phyloP scores from a whole-genome alignment of 306 rosid species.

The Pterocarpus macrocarpus region DNA sequence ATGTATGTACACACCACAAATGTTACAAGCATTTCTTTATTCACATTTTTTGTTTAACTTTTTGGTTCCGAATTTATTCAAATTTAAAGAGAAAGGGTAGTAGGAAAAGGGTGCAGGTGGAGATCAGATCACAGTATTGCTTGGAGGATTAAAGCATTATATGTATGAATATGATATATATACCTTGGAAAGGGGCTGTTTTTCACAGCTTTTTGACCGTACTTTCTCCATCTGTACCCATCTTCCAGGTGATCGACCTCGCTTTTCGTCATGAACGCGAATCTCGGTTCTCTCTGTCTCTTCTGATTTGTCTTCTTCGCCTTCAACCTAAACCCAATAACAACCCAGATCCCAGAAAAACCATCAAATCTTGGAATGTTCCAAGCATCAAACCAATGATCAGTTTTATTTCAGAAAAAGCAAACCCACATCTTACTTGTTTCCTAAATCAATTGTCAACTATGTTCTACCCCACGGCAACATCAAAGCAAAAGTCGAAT shows the following conservation, averaged over 20 bases:
- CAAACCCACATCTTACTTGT: too few relatives aligned
- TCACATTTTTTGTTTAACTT: background rate
- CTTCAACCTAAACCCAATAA: slow-evolving; percentile 61
- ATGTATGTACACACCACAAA: background rate
- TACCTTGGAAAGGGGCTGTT: slow-evolving; percentile 96
- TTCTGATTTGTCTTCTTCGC: slow-evolving; percentile 74
- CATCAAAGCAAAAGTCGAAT: background rate
- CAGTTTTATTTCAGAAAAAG: too few relatives aligned
- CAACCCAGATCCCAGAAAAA: slow-evolving; percentile 27
- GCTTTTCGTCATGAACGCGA: slow-evolving; percentile 95
- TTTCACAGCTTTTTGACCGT: slow-evolving; percentile 97
- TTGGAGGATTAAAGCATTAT: too few relatives aligned
- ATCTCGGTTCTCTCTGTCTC: slow-evolving; percentile 77
- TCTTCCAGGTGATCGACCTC: slow-evolving; percentile 99
- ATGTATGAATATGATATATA: too few relatives aligned
- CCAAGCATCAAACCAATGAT: background rate
- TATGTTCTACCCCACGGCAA: background rate
- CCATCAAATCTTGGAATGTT: slow-evolving; percentile 22
- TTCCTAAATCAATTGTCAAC: background rate
- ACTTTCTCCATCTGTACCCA: slow-evolving; percentile 99
- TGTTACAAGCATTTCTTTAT: background rate
- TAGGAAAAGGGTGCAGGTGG: background rate
- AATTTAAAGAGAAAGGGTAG: background rate
- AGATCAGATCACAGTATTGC: too few relatives aligned
- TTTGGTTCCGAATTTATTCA: background rate